These are phyloP conservation scores for Camellia granthamiana DNA, from an alignment of 148 eudicot species.

Conservation along the genomic window DNA sequence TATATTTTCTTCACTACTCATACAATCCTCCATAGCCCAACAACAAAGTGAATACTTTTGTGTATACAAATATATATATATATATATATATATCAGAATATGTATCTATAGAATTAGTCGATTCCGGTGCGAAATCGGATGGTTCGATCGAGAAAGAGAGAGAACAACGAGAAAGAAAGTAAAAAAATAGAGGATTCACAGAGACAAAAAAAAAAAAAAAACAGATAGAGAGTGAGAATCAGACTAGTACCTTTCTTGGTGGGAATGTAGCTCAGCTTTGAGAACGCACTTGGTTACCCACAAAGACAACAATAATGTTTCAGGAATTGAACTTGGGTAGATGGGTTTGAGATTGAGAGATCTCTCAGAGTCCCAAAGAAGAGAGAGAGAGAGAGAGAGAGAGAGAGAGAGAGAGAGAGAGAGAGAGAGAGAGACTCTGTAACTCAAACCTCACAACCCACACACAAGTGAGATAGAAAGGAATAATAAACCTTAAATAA, in stretches of 20 bases:
- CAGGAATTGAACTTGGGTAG: not conserved
- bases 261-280: not conserved
- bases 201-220: not conserved
- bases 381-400: too few relatives aligned
- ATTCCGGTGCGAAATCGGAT: too few relatives aligned
- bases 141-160: too few relatives aligned
- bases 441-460: not conserved
- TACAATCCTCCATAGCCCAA: too few relatives aligned
- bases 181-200: not conserved
- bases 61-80: too few relatives aligned
- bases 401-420: too few relatives aligned
- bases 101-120: too few relatives aligned
- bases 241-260: conserved; percentile 5
- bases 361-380: not conserved
- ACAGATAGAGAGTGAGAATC: not conserved
- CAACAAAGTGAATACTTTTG: too few relatives aligned
- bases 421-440: not conserved
- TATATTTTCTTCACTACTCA: too few relatives aligned
- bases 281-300: not conserved
- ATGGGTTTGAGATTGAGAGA: conserved; percentile 2
- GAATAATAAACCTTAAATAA: conserved; percentile 8
- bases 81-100: too few relatives aligned
- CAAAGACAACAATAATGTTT: not conserved
- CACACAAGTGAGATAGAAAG: not conserved
- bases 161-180: not conserved